Base-by-base conservation (phyloP, 2,329 filamentous ascomycete species). In the Neocucurbitaria cava region DNA sequence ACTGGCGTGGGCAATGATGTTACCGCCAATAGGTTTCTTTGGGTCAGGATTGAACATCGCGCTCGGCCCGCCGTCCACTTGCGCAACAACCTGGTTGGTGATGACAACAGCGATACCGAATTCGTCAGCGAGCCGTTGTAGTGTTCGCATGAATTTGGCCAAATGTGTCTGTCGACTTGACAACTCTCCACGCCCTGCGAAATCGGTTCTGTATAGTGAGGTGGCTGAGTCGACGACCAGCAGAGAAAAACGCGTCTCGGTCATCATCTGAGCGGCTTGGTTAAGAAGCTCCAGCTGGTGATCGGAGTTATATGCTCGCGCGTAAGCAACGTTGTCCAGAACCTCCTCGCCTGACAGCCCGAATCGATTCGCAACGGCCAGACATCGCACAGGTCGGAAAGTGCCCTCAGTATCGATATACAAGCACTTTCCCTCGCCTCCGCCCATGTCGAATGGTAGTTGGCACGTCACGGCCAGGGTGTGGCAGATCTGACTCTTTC, bases 1-100 rank as follows among this genome's bases (percentile, higher is more conserved):
- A 71, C 92, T 96, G 47, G 95, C 93, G 76, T 99, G 95, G 2
- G 96, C 95, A 73, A 99, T 98, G 64, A 99, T 99, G 77, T 99
- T 98, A 61, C 95, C 95, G 65, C 95, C 95, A 73, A 99, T 97
- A 0, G 95, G 95, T 77, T 99, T 99, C 85, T 99, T 99, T 7
- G 95, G 95, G 71, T 99, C 96, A 0, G 96, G 95, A 66, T 99
- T 99, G 82, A 96, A 99, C 95, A 99, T 99, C 58, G 94, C 88
- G 71, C 90, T 94, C 26, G 94, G 93, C 3, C 95, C 95, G 59
- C 95, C 95, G 72, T 99, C 95, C 8, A 99, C 95, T 76, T 99
- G 96, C 9, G 95, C 95, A 36, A 99, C 96, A 26, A 99, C 95
- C 76, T 99, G 95, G 73, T 99, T 99, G 39, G 95, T 98, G 70